Conservation (phyloP, 768 basidiomycete genomes). For the Boletales sp. region DNA sequence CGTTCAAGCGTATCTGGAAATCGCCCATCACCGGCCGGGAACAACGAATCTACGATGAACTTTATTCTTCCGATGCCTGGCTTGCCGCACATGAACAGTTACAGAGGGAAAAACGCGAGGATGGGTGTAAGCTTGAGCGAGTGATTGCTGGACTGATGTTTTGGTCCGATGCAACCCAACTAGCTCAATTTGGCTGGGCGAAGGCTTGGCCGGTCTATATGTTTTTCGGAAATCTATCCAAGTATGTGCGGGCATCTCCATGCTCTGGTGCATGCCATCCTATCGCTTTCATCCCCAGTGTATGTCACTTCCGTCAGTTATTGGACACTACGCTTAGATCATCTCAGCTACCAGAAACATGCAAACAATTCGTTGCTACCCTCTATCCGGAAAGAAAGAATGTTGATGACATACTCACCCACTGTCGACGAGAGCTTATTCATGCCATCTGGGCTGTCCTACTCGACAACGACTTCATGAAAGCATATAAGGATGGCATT, state of each 20-base stretch:
- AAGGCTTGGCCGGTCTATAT: not conserved
- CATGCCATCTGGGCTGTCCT: not conserved
- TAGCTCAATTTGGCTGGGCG: no score
- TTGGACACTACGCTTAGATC: not conserved
- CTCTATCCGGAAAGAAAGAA: no score
- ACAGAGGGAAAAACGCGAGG: no score
- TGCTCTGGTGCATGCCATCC: slow-evolving; percentile 4
- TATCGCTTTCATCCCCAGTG: not conserved
- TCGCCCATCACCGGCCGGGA: no score
- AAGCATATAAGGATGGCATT: not conserved
- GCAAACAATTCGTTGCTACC: not conserved
- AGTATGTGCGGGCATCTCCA: slow-evolving; percentile 7
- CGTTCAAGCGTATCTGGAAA: no score
- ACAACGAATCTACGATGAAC: no score
- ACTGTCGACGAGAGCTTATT: not conserved
- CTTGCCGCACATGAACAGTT: no score
- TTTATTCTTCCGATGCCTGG: no score
- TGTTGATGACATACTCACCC: not conserved
- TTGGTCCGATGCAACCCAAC: no score
- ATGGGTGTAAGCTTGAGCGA: no score
- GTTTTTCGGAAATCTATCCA: not conserved
- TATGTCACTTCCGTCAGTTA: not conserved
- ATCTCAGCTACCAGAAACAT: not conserved
- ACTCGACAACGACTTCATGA: not conserved
- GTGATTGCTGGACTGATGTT: no score